These are phyloP conservation scores for Pseudogymnoascus sp. DNA, from an alignment of 2,329 filamentous ascomycete species.

Conservation along the genomic window DNA sequence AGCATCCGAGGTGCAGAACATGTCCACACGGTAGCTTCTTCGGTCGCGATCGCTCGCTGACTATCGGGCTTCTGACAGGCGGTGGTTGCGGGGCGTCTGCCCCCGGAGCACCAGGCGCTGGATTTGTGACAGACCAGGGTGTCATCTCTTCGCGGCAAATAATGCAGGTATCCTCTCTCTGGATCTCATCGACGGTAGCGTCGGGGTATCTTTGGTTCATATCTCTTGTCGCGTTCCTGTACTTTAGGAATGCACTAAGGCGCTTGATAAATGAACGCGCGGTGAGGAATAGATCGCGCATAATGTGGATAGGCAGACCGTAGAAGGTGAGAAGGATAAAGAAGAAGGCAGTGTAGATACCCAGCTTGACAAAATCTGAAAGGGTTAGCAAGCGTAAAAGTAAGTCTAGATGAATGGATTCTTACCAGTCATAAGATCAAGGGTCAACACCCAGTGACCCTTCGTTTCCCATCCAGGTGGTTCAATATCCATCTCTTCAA, in stretches of 20 bases:
- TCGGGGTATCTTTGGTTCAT: constrained; percentile 91
- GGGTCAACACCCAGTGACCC: constrained; percentile 80
- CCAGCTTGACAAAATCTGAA: constrained; percentile 79
- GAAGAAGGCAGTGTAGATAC: constrained; percentile 88
- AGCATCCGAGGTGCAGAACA: constrained; percentile 86
- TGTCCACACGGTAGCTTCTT: constrained; percentile 97
- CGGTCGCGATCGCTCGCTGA: constrained; percentile 75
- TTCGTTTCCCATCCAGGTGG: constrained; percentile 96
- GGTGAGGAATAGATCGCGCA: constrained; percentile 91
- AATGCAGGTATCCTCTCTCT: constrained; percentile 87
- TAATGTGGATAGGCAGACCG: constrained; percentile 91
- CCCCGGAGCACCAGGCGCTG: constrained; percentile 33
- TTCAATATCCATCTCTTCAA: constrained; percentile 91
- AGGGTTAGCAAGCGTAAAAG: constrained; percentile 10
- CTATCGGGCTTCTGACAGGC: constrained; percentile 33
- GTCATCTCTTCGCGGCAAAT: constrained; percentile 96
- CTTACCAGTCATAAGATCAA: constrained; percentile 76
- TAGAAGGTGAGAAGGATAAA: constrained; percentile 89
- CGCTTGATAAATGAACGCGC: constrained; percentile 85
- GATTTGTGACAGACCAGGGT: constrained; percentile 55
- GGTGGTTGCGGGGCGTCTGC: constrained; percentile 28
- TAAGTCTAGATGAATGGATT: background rate
- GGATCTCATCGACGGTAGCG: constrained; percentile 78
- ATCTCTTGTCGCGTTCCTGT: constrained; percentile 83
- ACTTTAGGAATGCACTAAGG: constrained; percentile 80